Conservation (phyloP, 176 grass and related monocot genomes). For the Secale cereale region DNA sequence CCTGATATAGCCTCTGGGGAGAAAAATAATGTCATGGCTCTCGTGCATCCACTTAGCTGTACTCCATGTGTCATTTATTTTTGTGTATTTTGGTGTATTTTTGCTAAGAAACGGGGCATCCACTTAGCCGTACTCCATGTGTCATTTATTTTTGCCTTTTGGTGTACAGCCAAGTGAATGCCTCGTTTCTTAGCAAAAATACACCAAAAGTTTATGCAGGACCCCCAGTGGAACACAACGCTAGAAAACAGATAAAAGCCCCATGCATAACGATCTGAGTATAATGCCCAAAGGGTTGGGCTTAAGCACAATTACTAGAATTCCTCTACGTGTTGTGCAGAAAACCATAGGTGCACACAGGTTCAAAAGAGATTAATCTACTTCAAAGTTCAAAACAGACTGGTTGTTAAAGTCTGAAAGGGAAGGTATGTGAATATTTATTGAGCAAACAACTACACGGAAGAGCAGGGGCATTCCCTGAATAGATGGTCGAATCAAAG, state of each 20-base stretch:
- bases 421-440: not conserved
- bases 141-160: too few species aligned
- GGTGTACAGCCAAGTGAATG: not conserved
- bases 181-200: not conserved
- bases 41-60: too few species aligned
- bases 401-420: not conserved
- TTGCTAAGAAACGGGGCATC: too few species aligned
- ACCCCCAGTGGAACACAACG: not conserved
- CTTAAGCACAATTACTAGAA: not conserved
- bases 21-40: too few species aligned
- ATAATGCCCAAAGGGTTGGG: not conserved
- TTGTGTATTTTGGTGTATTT: too few species aligned
- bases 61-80: too few species aligned
- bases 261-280: not conserved
- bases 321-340: not conserved
- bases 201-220: not conserved
- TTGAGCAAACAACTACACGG: not conserved
- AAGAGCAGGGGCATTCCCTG: not conserved
- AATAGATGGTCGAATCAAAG: not conserved
- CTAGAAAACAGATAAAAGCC: not conserved
- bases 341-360: not conserved
- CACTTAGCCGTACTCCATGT: too few species aligned
- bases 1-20: not conserved
- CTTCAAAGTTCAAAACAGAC: not conserved
- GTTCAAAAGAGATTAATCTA: not conserved